Evolutionary conservation across 306 rosid genomes (phyloP).

Genomic region (Sophora flavescens): DNA sequence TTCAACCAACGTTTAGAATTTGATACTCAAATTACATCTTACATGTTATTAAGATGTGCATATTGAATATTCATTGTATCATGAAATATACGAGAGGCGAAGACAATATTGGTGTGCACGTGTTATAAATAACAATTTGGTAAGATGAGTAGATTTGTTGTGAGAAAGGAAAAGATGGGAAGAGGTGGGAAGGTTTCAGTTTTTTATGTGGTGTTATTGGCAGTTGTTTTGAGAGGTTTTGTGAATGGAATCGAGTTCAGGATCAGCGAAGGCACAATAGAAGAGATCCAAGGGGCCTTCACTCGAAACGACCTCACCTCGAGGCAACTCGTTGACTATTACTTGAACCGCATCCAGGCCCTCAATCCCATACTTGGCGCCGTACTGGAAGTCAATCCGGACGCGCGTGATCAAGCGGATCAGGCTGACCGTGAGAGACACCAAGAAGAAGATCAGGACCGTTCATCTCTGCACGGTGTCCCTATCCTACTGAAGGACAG

Average conservation of each 20-base stretch:
- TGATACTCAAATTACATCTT: too few species aligned
- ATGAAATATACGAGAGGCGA: too few species aligned
- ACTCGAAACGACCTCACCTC: constrained; percentile 53
- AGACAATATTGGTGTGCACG: too few species aligned
- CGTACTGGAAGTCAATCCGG: constrained; percentile 78
- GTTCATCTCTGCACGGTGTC: constrained; percentile 60
- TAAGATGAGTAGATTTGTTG: too few species aligned
- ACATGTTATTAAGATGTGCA: too few species aligned
- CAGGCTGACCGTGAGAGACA: constrained; percentile 61
- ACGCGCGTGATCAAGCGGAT: constrained; percentile 66
- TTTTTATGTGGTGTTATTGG: not conserved
- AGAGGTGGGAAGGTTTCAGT: not conserved
- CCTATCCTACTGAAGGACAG: constrained; percentile 73
- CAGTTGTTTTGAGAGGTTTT: not conserved
- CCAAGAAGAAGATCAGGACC: not conserved
- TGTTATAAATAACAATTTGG: too few species aligned
- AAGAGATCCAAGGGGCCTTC: constrained; percentile 63
- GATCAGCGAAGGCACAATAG: constrained; percentile 63
- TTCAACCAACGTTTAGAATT: too few species aligned
- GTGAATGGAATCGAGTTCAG: constrained; percentile 34
- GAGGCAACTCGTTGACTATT: constrained; percentile 56
- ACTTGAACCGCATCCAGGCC: constrained; percentile 50
- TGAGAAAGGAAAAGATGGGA: not conserved
- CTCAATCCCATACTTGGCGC: constrained; percentile 65
- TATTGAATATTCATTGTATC: too few species aligned